Conservation (phyloP, 1,284 basidiomycete genomes). For the Moesziomyces sp. region DNA sequence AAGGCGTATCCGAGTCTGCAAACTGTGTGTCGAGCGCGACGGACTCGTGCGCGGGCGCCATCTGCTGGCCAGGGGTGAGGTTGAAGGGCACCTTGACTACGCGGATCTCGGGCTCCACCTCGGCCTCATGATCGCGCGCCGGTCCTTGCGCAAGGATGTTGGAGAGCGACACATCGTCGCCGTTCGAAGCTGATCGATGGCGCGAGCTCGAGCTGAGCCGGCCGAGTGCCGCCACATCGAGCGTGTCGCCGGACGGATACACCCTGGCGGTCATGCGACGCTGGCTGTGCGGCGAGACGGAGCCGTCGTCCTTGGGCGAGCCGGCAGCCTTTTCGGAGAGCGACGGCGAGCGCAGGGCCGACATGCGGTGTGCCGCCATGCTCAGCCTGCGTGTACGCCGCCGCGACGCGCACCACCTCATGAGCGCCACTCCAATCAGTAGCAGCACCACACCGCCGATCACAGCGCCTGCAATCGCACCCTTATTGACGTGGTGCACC, state of each 20-base stretch:
- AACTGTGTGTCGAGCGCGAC: not conserved
- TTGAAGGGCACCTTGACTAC: conserved; percentile 6
- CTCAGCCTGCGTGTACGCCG: conserved; percentile 13
- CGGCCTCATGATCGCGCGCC: not conserved
- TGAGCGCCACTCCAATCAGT: conserved; percentile 1
- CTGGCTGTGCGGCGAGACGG: conserved; percentile 2
- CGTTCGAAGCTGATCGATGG: not conserved
- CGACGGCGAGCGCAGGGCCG: conserved; percentile 3
- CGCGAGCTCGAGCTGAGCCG: conserved; percentile 11
- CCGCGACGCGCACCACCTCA: conserved; percentile 24
- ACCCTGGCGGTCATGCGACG: not conserved
- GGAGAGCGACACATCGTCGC: conserved; percentile 7
- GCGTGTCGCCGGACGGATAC: conserved; percentile 2
- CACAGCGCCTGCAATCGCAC: conserved; percentile 18
- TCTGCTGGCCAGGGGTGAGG: not conserved
- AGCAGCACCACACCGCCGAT: conserved; percentile 12
- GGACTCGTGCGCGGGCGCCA: not conserved
- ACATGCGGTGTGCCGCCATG: conserved; percentile 5
- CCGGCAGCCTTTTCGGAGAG: conserved; percentile 9
- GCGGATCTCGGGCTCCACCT: conserved; percentile 2
- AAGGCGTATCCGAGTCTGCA: not conserved
- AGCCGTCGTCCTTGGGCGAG: not conserved
- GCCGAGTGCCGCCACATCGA: not conserved
- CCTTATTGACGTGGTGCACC: conserved; percentile 10
- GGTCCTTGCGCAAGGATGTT: conserved; percentile 6